Evolutionary conservation across 139 green algal species (phyloP).

Genomic region (Volvox reticuliferus): DNA sequence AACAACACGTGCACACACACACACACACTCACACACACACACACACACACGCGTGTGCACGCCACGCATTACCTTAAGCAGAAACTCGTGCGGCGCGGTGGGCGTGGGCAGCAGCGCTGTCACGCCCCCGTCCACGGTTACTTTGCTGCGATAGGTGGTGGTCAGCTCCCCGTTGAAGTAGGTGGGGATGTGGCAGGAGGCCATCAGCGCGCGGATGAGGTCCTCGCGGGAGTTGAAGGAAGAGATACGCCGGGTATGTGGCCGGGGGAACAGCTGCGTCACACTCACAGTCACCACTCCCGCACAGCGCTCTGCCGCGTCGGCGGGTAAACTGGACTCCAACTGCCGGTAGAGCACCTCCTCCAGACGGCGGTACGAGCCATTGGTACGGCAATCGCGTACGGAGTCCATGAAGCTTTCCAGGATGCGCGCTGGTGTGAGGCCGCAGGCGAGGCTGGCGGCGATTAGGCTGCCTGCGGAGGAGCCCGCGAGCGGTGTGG

Average conservation of each 20-base stretch:
- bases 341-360: constrained; percentile 50
- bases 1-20: not conserved
- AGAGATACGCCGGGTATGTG: constrained; percentile 63
- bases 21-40: not conserved
- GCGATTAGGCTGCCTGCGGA: constrained; percentile 85
- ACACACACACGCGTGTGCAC: not conserved
- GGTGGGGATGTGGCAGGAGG: constrained; percentile 81
- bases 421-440: constrained; percentile 43
- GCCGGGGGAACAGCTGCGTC: constrained; percentile 53
- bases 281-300: constrained; percentile 43
- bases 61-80: constrained; percentile 26
- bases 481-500: constrained; percentile 73
- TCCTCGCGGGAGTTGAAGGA: constrained; percentile 74
- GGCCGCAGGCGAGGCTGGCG: constrained; percentile 70
- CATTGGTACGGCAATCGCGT: constrained; percentile 55
- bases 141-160: constrained; percentile 55
- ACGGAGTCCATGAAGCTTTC: constrained; percentile 49
- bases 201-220: constrained; percentile 78
- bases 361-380: constrained; percentile 45
- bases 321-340: constrained; percentile 43
- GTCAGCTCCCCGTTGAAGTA: constrained; percentile 64
- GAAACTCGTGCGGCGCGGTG: constrained; percentile 31
- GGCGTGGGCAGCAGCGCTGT: constrained; percentile 83
- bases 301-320: constrained; percentile 51
- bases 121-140: constrained; percentile 78